These are phyloP conservation scores for Aegilops speltoides DNA, from an alignment of 176 grass and related monocot genomes.

Conservation along the genomic window DNA sequence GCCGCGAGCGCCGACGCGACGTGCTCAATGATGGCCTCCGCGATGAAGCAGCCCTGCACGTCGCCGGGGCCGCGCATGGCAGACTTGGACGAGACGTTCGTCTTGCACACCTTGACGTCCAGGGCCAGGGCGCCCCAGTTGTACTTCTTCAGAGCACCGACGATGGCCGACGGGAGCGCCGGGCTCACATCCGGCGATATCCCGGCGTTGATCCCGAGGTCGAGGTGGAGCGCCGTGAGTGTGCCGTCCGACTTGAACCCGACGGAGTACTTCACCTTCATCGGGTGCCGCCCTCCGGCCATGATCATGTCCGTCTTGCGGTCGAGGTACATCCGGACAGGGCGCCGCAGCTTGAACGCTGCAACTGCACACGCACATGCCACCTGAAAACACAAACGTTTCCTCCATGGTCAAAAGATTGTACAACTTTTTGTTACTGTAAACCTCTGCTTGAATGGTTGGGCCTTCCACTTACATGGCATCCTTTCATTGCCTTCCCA, in stretches of 20 bases:
- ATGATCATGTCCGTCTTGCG: constrained; percentile 85
- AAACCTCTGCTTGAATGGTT: background rate
- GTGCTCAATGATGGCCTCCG: constrained; percentile 87
- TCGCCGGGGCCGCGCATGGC: constrained; percentile 69
- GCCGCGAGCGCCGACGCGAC: constrained; percentile 58
- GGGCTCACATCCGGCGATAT: constrained; percentile 65
- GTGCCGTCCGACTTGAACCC: constrained; percentile 87
- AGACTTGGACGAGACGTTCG: constrained; percentile 70
- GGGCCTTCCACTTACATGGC: constrained; percentile 22
- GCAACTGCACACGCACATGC: constrained; percentile 64
- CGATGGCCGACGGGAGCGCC: background rate
- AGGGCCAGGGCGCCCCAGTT: constrained; percentile 73
- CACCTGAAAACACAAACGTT: constrained; percentile 23
- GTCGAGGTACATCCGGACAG: constrained; percentile 76
- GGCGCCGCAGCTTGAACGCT: constrained; percentile 60
- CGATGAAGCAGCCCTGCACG: constrained; percentile 80
- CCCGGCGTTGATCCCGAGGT: constrained; percentile 55
- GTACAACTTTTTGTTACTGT: background rate
- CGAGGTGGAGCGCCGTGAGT: constrained; percentile 60
- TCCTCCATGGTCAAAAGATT: background rate
- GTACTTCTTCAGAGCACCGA: constrained; percentile 73
- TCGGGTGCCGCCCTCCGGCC: constrained; percentile 72
- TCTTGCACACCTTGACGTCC: constrained; percentile 76
- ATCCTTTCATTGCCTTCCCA: constrained; percentile 62
- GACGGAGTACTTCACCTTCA: constrained; percentile 60